These are phyloP conservation scores for Saccharomyces hybrid DNA, from an alignment of 1,139 yeast species.

Conservation along the genomic window DNA sequence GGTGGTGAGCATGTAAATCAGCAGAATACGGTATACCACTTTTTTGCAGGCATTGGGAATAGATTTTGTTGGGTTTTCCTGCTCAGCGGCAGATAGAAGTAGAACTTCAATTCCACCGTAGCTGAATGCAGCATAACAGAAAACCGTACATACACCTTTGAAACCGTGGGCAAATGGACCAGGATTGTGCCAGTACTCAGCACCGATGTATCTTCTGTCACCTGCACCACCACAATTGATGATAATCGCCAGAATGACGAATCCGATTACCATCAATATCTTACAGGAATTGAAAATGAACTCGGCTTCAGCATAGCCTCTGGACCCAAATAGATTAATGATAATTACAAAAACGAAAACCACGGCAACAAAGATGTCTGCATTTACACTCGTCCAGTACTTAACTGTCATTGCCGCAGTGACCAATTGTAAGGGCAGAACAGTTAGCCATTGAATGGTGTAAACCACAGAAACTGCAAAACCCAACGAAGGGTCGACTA, in stretches of 20 bases:
- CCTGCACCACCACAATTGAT: conserved; percentile 53
- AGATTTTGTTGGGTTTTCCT: conserved; percentile 57
- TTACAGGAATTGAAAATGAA: conserved; percentile 50
- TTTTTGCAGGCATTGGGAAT: conserved; percentile 62
- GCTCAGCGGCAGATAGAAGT: conserved; percentile 81
- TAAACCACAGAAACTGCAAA: conserved; percentile 76
- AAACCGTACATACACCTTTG: conserved; percentile 72
- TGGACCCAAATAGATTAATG: conserved; percentile 52
- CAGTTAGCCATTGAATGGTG: conserved; percentile 71
- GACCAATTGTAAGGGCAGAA: conserved; percentile 67
- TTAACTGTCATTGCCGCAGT: conserved; percentile 65
- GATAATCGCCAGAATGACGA: conserved; percentile 52
- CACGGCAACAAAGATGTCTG: conserved; percentile 57
- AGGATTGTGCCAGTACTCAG: conserved; percentile 47
- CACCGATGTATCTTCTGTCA: conserved; percentile 48
- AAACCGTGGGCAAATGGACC: conserved; percentile 53
- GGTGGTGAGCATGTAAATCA: conserved; percentile 53
- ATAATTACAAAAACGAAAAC: conserved; percentile 48
- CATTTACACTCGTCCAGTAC: conserved; percentile 55
- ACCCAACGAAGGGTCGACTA: conserved; percentile 68
- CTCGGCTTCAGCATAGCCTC: conserved; percentile 70
- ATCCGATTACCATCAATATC: conserved; percentile 52
- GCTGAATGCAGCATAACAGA: conserved; percentile 75
- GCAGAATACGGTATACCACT: conserved; percentile 58
- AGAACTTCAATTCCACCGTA: conserved; percentile 75